These are phyloP conservation scores for Sanghuangporus weigelae DNA, from an alignment of 1,284 basidiomycete genomes.

Conservation along the genomic window DNA sequence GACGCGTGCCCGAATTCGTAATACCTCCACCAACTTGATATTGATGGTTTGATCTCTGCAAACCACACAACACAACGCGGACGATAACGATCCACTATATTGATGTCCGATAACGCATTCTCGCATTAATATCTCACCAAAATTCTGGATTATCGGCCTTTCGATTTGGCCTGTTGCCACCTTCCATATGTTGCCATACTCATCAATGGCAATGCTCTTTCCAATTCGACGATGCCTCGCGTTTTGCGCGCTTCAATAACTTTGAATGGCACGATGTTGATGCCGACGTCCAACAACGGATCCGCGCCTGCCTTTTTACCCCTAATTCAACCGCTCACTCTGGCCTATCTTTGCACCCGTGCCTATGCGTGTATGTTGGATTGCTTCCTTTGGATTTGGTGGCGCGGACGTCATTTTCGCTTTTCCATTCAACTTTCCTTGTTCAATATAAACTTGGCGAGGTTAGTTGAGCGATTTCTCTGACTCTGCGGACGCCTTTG, in stretches of 20 bases:
- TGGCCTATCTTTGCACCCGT: background rate
- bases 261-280: background rate
- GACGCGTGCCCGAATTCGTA: slow-evolving; percentile 1
- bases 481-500: background rate
- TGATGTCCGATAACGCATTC: background rate
- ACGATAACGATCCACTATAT: background rate
- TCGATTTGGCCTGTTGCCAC: background rate
- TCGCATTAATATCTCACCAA: background rate
- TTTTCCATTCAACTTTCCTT: background rate
- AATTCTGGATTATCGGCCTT: background rate
- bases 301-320: background rate
- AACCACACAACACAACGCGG: background rate
- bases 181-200: background rate
- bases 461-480: background rate
- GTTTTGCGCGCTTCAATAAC: background rate
- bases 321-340: background rate
- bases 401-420: background rate
- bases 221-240: background rate
- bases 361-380: background rate
- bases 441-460: background rate
- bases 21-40: background rate
- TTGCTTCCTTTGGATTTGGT: background rate
- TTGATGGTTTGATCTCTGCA: background rate
- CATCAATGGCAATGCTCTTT: background rate
- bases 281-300: background rate